A percentile compares a stretch with the other conserved stretches of the same genome.
phyloP scores from a whole-genome alignment of 805 yeast genomes.

The Candida rishiriensis region DNA sequence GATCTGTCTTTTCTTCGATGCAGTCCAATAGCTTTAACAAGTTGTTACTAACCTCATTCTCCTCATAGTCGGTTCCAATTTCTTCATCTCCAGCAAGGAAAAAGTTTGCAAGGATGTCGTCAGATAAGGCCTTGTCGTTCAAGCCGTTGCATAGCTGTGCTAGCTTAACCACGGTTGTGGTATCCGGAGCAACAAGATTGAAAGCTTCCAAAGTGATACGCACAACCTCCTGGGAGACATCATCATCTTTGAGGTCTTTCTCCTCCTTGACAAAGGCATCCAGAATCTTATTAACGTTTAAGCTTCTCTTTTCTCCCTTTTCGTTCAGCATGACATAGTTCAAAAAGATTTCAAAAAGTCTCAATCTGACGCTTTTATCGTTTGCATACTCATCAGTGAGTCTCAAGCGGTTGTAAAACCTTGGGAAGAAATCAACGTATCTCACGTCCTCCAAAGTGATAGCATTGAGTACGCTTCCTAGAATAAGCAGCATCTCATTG shows the following conservation, averaged over 20 bases:
- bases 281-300: constrained; percentile 19
- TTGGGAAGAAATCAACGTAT: constrained; percentile 29
- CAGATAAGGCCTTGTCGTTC: constrained; percentile 12
- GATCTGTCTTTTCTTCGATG: constrained; percentile 12
- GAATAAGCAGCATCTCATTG: constrained; percentile 19
- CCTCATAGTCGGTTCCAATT: constrained; percentile 24
- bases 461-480: constrained; percentile 23
- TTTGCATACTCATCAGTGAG: constrained; percentile 18
- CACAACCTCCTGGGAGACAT: too few relatives aligned
- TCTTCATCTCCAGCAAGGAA: constrained; percentile 28
- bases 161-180: constrained; percentile 20
- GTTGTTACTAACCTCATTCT: constrained; percentile 20
- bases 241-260: constrained; percentile 3
- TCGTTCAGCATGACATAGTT: constrained; percentile 29
- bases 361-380: constrained; percentile 20
- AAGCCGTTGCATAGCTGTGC: constrained; percentile 14
- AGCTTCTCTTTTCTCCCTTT: constrained; percentile 11
- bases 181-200: constrained; percentile 24
- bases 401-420: constrained; percentile 28
- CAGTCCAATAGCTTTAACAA: constrained; percentile 15
- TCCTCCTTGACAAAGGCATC: constrained; percentile 28
- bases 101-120: constrained; percentile 5
- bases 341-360: constrained; percentile 30
- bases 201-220: constrained; percentile 26
- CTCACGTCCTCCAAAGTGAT: constrained; percentile 27